Base-by-base conservation (phyloP, 164 flowering plant genomes). In the Vitis riparia region DNA sequence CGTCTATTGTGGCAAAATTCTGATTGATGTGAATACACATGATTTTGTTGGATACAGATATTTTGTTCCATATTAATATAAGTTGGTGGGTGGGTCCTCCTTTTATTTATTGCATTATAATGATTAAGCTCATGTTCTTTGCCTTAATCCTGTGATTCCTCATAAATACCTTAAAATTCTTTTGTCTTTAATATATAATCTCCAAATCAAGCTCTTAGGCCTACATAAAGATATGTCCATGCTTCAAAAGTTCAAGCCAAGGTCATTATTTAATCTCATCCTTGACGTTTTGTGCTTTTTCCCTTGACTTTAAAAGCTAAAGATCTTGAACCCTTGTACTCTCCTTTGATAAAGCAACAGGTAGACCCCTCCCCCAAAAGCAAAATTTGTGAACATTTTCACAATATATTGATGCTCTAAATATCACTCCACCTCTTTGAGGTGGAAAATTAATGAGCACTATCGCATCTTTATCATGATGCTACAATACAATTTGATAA, bases 71-170 rank as follows among this genome's bases (percentile, higher is more conserved):
- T 29, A 49, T 52, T 66, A 56, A 29, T 55, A 10, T 62, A 3
- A 67, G 71, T 68, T 50, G 66, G 69, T 65, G 47, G 14, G 68
- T 63, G 50, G 73, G 73, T 56, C 55, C 55, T 14, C 32, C 5
- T 12, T 73, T 10, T n/a, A 8, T 37, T 67, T 62, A 52, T 13
- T 60, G 61, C 50, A 30, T 55, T 64, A 30, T 50, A 11, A 7
- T 23, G 27, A 49, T 50, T 50, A 57, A 57, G 49, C 23, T 23
- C 44, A 37, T 7, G 8, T 11, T 15, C 50, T 62, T 23, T 62
- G 37, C 15, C 12, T 37, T 23, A 23, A 8, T 9, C 12, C 16
- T 15, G 12, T 23, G 13, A 44, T 44, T 11, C 11, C 27, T 23
- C 27, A 23, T 23, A 1, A 23, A 23, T 23, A 44, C 4, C 67